Percentiles rank a stretch among this genome's conserved stretches.
phyloP scores from a whole-genome alignment of 768 basidiomycete genomes.

The Hydnomerulius pinastri region DNA sequence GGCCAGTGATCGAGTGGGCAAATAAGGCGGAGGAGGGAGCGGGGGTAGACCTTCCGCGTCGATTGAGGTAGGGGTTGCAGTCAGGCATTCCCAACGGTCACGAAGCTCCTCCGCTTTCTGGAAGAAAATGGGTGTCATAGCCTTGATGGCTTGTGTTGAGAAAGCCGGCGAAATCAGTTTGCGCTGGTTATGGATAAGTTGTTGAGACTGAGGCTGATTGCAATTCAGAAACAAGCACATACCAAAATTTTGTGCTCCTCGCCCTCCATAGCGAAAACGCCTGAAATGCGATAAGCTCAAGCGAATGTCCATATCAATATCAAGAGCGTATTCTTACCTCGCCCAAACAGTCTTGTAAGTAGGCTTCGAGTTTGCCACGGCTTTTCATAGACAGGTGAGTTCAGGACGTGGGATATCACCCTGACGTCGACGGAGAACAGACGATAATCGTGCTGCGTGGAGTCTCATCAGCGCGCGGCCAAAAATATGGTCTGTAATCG shows the following conservation, averaged over 20 bases:
- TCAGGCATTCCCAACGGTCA: slow-evolving; percentile 42
- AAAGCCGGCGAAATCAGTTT: slow-evolving; percentile 55
- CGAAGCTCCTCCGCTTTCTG: slow-evolving; percentile 52
- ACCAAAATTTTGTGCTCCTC: slow-evolving; percentile 46
- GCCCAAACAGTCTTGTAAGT: slow-evolving; percentile 49
- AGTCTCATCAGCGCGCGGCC: not conserved
- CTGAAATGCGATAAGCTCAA: slow-evolving; percentile 23
- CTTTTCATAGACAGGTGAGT: slow-evolving; percentile 50
- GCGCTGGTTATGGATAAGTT: slow-evolving; percentile 28
- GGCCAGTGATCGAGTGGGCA: not conserved
- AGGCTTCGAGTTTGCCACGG: slow-evolving; percentile 57
- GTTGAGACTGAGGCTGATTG: not conserved
- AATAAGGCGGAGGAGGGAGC: slow-evolving; percentile 7
- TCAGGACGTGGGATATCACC: slow-evolving; percentile 49
- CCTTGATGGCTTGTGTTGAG: slow-evolving; percentile 43
- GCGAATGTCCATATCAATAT: not conserved
- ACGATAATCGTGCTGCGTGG: slow-evolving; percentile 51
- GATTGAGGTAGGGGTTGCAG: slow-evolving; percentile 11
- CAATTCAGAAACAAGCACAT: slow-evolving; percentile 1
- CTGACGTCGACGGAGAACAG: slow-evolving; percentile 55
- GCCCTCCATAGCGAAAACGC: slow-evolving; percentile 56
- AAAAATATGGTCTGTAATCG: not conserved
- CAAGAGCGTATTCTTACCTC: slow-evolving; percentile 34
- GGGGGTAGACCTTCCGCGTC: slow-evolving; percentile 3
- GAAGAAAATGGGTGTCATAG: slow-evolving; percentile 49